Conservation (phyloP, 805 yeast genomes). For the Candida anglica region DNA sequence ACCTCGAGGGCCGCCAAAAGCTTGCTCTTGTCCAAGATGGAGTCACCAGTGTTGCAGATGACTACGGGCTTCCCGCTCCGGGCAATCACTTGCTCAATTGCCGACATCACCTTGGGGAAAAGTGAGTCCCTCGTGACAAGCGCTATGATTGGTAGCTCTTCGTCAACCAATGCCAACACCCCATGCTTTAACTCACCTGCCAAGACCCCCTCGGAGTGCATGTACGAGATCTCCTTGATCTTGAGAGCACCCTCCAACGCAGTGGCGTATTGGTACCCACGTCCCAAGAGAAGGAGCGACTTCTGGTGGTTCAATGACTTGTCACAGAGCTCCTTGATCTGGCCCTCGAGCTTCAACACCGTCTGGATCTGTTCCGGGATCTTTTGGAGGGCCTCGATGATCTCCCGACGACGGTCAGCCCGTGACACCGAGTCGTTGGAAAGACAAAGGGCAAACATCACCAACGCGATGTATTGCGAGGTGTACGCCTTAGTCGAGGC, state of each 20-base stretch:
- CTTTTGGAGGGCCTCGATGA: slow-evolving; percentile 76
- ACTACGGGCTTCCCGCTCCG: slow-evolving; percentile 95
- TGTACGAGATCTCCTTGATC: slow-evolving; percentile 95
- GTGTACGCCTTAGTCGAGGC: slow-evolving; percentile 99
- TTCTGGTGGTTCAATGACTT: slow-evolving; percentile 72
- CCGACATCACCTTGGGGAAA: slow-evolving; percentile 93
- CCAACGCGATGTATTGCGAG: slow-evolving; percentile 94
- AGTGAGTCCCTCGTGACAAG: slow-evolving; percentile 94
- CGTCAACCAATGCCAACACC: slow-evolving; percentile 93
- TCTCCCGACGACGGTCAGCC: slow-evolving; percentile 71
- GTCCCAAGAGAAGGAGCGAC: slow-evolving; percentile 85
- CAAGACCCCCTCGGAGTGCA: slow-evolving; percentile 98
- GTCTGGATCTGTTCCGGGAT: slow-evolving; percentile 83
- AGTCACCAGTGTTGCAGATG: slow-evolving; percentile 73
- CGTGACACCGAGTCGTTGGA: slow-evolving; percentile 86
- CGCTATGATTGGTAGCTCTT: slow-evolving; percentile 86
- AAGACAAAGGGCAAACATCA: slow-evolving; percentile 92
- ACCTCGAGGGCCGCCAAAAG: slow-evolving; percentile 76
- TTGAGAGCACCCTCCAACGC: slow-evolving; percentile 98
- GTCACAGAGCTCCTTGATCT: slow-evolving; percentile 72
- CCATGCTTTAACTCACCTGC: slow-evolving; percentile 99
- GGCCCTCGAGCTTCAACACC: slow-evolving; percentile 68
- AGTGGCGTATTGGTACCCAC: slow-evolving; percentile 96
- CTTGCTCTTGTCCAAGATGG: too few relatives aligned
- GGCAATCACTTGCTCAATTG: slow-evolving; percentile 94